Evolutionary conservation across 2,329 filamentous ascomycete species (phyloP), one percentile per base, ranked within the genome.

Genomic region (Microcyclospora pomicola): DNA sequence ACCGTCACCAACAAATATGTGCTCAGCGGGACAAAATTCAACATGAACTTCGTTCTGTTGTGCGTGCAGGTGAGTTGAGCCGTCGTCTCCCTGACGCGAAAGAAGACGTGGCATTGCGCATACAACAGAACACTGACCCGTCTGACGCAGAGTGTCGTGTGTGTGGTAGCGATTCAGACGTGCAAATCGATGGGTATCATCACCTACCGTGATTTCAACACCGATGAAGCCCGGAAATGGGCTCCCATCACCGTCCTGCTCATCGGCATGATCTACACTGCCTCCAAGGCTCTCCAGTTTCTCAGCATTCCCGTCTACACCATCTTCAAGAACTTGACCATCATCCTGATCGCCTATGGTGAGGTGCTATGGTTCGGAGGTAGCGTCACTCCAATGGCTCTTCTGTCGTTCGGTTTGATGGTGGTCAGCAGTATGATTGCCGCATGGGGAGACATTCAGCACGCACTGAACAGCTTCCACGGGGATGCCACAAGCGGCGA

Each of bases 1-100:
- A 98, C 91, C 6, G 83, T 95, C n/a, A 91, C 92, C 61, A 98
- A 98, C 68, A 98, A 98, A 71, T 98, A 92, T 61, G 87, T 95
- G 45, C 76, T 98, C 34, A 95, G 85, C 6, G 91, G 91, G 43
- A 72, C 73, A 36, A 75, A 80, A 49, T 98, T 92, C 75, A 98
- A 98, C 65, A 66, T 98, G 54, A 94, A 93, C 65, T 94, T 96
- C 64, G 84, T 98, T 65, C 81, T 95, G 53, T 75, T 98, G 42
- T 80, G 77, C 44, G 73, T 96, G 43, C 91, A 96, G 78, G 88
- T 95, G 75, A 55, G 75, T 56, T n/a, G 30, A 31, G 5, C 9
- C 30, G 30, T n/a, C 12, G 30, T 31, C 14, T 5, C 12, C 14
- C 12, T 31, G 30, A 15, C 30, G 30, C 12, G 14, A 9, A 31